These are phyloP conservation scores for Russula olivacea DNA, from an alignment of 768 basidiomycete genomes.

Conservation along the genomic window DNA sequence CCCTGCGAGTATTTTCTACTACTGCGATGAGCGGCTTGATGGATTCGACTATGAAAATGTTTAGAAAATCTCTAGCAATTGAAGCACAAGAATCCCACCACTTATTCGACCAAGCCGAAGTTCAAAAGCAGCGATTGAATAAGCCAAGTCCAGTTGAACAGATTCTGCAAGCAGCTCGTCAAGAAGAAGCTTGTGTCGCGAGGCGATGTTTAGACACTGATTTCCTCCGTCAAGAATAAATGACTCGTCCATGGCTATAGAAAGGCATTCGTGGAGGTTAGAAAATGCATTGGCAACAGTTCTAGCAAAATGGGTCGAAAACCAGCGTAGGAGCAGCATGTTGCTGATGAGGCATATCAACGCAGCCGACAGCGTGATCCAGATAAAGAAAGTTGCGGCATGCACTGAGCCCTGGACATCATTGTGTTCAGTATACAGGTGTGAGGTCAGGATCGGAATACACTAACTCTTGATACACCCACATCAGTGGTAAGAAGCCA, in stretches of 20 bases:
- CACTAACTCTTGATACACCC: constrained; percentile 32
- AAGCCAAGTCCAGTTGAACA: constrained; percentile 37
- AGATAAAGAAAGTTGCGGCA: constrained; percentile 34
- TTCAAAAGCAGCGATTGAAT: constrained; percentile 44
- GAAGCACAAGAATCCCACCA: constrained; percentile 29
- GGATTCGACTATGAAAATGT: constrained; percentile 33
- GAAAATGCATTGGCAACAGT: constrained; percentile 36
- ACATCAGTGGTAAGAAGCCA: constrained; percentile 40
- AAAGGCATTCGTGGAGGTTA: constrained; percentile 34
- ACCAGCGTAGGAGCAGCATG: constrained; percentile 38
- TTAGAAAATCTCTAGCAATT: constrained; percentile 8
- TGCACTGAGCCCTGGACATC: constrained; percentile 28
- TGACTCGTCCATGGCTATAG: constrained; percentile 29
- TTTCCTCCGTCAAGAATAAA: constrained; percentile 26
- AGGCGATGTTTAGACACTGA: constrained; percentile 19
- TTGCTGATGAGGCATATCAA: constrained; percentile 35
- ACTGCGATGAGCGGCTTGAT: constrained; percentile 41
- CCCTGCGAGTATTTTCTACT: constrained; percentile 42
- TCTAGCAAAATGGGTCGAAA: constrained; percentile 39
- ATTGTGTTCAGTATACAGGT: neutral
- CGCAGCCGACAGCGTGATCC: constrained; percentile 39
- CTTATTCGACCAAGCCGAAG: constrained; percentile 41
- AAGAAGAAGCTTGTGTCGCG: constrained; percentile 24
- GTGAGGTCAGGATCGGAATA: neutral
- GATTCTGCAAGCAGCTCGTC: constrained; percentile 34